Evolutionary conservation across 495 filamentous ascomycete species (phyloP).

Genomic region (Aspergillus affinis): DNA sequence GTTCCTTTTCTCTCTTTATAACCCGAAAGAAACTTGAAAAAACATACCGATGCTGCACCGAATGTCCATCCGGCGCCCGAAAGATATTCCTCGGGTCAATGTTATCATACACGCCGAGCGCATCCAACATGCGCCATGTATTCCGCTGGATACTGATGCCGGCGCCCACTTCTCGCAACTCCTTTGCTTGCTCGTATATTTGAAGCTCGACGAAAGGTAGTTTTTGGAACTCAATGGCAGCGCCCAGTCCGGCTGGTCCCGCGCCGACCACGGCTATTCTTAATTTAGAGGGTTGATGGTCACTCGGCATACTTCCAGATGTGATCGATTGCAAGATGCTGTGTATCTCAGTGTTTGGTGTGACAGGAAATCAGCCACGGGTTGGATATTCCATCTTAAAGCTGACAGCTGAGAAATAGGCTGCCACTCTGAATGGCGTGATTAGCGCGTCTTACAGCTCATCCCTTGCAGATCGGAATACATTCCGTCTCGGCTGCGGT

Average conservation of each 20-base stretch:
- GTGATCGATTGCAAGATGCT: not conserved
- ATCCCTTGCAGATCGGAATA: not conserved
- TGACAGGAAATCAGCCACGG: too few species aligned
- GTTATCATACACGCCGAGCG: slow-evolving; percentile 21
- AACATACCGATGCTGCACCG: slow-evolving; percentile 24
- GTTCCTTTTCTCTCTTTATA: too few species aligned
- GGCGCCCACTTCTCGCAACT: slow-evolving; percentile 49
- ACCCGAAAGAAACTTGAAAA: not conserved
- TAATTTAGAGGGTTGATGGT: not conserved
- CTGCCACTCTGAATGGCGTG: not conserved
- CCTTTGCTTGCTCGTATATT: slow-evolving; percentile 49
- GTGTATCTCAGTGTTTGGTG: not conserved
- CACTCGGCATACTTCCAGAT: not conserved
- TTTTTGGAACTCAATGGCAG: slow-evolving; percentile 49
- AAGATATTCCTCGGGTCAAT: slow-evolving; percentile 21
- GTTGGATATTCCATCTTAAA: not conserved
- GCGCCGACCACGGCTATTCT: slow-evolving; percentile 44
- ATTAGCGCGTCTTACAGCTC: not conserved
- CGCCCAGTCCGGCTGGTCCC: slow-evolving; percentile 48
- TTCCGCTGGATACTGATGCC: slow-evolving; percentile 44
- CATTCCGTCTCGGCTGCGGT: not conserved
- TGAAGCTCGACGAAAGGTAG: slow-evolving; percentile 43
- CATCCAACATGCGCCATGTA: slow-evolving; percentile 29
- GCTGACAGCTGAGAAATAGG: not conserved
- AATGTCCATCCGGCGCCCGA: slow-evolving; percentile 19